Evolutionary conservation across 2,329 filamentous ascomycete species (phyloP).

Genomic region (Talaromyces sp.): DNA sequence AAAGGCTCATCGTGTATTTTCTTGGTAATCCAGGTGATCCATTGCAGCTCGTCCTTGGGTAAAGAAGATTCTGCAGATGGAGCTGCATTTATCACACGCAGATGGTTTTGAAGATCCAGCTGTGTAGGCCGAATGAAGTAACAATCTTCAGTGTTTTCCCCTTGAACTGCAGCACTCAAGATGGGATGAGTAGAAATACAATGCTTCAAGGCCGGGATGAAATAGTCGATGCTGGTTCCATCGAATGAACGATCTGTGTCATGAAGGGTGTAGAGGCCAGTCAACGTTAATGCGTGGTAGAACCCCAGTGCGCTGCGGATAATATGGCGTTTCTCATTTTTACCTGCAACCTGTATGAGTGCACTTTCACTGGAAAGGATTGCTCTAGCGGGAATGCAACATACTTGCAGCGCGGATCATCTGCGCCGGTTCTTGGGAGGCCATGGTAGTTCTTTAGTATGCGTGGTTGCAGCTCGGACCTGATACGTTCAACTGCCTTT

Average conservation of each 20-base stretch:
- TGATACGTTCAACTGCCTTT: too few relatives aligned
- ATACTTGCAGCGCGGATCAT: not conserved
- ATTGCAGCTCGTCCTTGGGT: not conserved
- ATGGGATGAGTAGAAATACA: slow-evolving; percentile 3
- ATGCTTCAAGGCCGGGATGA: slow-evolving; percentile 2
- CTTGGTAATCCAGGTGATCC: not conserved
- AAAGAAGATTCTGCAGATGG: not conserved
- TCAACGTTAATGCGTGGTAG: not conserved
- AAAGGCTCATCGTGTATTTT: slow-evolving; percentile 1
- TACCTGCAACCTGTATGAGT: not conserved
- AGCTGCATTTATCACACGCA: not conserved
- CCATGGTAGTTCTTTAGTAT: too few relatives aligned
- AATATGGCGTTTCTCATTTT: not conserved
- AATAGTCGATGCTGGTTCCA: not conserved
- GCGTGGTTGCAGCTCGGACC: too few relatives aligned
- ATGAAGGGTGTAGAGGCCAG: not conserved
- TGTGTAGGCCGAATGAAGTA: not conserved
- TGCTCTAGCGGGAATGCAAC: not conserved
- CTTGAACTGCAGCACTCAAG: not conserved
- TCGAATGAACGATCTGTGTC: not conserved
- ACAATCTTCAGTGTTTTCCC: not conserved
- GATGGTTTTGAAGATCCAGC: not conserved
- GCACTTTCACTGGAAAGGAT: not conserved
- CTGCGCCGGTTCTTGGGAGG: not conserved
- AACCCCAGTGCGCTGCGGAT: not conserved